phyloP scores from a whole-genome alignment of 768 basidiomycete species.

The Jaapia argillacea region DNA sequence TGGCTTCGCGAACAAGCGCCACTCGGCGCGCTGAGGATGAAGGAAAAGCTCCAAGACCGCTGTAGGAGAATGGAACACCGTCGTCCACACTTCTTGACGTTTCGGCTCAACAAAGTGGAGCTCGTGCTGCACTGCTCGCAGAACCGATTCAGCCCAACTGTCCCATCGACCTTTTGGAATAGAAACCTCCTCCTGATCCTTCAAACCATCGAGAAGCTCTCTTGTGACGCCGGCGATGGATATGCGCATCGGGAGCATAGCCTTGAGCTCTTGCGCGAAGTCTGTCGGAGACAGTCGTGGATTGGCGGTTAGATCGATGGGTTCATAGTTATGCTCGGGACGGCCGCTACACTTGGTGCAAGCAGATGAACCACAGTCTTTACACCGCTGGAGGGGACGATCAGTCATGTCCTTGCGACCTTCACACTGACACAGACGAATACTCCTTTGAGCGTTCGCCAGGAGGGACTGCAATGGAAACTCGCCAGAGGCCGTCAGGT shows the following conservation, averaged over 20 bases:
- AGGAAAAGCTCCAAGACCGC: constrained; percentile 71
- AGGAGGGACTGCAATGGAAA: constrained; percentile 47
- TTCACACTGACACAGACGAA: constrained; percentile 85
- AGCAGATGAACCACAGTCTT: constrained; percentile 67
- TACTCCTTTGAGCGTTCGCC: constrained; percentile 52
- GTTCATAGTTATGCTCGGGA: constrained; percentile 72
- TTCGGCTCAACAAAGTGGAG: constrained; percentile 80
- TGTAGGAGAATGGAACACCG: constrained; percentile 59
- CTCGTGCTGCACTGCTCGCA: constrained; percentile 47
- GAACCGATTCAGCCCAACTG: constrained; percentile 58
- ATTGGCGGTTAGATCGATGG: constrained; percentile 38
- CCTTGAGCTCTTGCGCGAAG: constrained; percentile 73
- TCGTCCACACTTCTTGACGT: constrained; percentile 84
- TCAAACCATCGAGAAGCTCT: constrained; percentile 42
- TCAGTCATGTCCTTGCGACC: constrained; percentile 73
- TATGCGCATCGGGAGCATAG: constrained; percentile 81
- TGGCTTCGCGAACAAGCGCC: constrained; percentile 76
- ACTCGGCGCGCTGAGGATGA: constrained; percentile 70
- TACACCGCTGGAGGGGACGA: constrained; percentile 55
- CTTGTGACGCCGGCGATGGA: constrained; percentile 40
- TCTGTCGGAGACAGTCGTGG: constrained; percentile 61
- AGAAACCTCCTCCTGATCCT: constrained; percentile 23
- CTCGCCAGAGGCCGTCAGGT: constrained; percentile 46
- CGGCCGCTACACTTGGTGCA: constrained; percentile 86
- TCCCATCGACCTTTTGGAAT: constrained; percentile 54